These are phyloP conservation scores for Parafenestella ontariensis DNA, from an alignment of 2,329 filamentous ascomycete species.

Conservation along the genomic window DNA sequence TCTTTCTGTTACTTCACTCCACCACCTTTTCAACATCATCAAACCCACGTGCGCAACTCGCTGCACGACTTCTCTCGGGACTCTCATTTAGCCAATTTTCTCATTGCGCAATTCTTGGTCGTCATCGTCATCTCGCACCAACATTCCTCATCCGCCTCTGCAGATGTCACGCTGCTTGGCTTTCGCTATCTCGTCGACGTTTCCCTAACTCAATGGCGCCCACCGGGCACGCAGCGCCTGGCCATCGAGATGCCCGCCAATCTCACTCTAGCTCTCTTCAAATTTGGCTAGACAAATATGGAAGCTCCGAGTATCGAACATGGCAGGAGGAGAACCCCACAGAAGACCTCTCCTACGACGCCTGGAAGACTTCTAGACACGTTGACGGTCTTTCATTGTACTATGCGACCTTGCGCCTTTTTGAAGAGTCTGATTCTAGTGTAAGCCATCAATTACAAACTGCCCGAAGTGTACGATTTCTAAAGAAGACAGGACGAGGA, in stretches of 20 bases:
- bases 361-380: constrained; percentile 38
- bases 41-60: constrained; percentile 29
- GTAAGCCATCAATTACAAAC: constrained; percentile 25
- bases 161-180: constrained; percentile 10
- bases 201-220: constrained; percentile 27
- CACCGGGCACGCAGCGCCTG: constrained; percentile 18
- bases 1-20: constrained; percentile 42
- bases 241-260: constrained; percentile 8
- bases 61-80: constrained; percentile 19
- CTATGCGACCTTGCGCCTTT: constrained; percentile 37
- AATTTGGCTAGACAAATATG: constrained; percentile 31
- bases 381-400: constrained; percentile 40
- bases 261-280: constrained; percentile 15
- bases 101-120: constrained; percentile 14
- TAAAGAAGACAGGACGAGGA: constrained; percentile 39
- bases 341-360: constrained; percentile 37
- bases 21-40: constrained; percentile 31
- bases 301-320: constrained; percentile 31
- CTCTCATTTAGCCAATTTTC: constrained; percentile 9
- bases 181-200: constrained; percentile 12
- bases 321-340: constrained; percentile 33
- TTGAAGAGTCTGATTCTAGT: constrained; percentile 36
- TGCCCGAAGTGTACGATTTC: constrained; percentile 4
- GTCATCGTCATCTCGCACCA: constrained; percentile 12
- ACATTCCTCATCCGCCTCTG: constrained; percentile 10